A percentile compares a stretch with the other conserved stretches of the same genome.
Conservation (phyloP, 202 grass and related monocot species). For the Eragrostis tef region DNA sequence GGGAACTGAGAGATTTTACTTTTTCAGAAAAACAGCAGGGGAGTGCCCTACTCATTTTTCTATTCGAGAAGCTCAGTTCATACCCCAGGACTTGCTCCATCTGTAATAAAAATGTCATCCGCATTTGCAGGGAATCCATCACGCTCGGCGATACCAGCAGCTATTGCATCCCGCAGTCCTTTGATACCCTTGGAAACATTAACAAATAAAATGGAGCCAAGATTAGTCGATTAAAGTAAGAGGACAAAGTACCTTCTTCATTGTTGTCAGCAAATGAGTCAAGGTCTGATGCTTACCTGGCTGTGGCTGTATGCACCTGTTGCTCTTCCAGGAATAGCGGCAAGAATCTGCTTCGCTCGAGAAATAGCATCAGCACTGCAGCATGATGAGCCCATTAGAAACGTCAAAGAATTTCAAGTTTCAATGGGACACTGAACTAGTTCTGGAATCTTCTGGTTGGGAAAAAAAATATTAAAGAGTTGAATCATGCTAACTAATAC, state of each 20-base stretch:
- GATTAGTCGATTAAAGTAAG: neutral
- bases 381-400: conserved; percentile 42
- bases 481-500: neutral
- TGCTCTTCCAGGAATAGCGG: conserved; percentile 76
- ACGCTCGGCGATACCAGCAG: conserved; percentile 79
- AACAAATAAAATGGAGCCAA: conserved; percentile 41
- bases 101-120: conserved; percentile 97
- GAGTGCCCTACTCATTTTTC: no score
- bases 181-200: conserved; percentile 80
- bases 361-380: conserved; percentile 83
- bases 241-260: conserved; percentile 28
- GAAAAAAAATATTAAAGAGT: neutral
- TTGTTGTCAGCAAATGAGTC: conserved; percentile 29
- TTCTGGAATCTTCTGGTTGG: conserved; percentile 5
- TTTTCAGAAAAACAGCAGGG: no score
- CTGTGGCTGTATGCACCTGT: conserved; percentile 97
- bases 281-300: conserved; percentile 55
- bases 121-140: conserved; percentile 92
- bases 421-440: neutral
- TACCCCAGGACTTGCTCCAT: conserved; percentile 95
- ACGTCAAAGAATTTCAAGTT: conserved; percentile 36
- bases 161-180: conserved; percentile 95
- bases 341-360: conserved; percentile 75
- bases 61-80: neutral
- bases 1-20: neutral